phyloP scores from a whole-genome alignment of 2,329 filamentous ascomycete species.

The Colletotrichum spinosum region DNA sequence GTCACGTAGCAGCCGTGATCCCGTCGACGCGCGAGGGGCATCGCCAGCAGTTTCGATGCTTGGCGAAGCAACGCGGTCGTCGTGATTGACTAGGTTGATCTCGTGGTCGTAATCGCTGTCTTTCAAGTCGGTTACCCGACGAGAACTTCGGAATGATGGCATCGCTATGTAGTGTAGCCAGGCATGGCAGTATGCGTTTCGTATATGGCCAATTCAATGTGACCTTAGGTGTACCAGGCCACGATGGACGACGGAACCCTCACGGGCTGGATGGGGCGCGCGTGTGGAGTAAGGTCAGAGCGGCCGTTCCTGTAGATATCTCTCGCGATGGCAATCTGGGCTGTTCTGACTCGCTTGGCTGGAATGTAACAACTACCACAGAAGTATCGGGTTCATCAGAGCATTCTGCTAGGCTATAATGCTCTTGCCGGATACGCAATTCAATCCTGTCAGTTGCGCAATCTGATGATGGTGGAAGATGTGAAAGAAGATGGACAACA shows the following conservation, averaged over 20 bases:
- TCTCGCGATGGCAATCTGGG: slow-evolving; percentile 3
- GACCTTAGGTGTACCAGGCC: neutral
- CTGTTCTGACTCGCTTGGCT: neutral
- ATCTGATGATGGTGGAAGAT: too few species aligned
- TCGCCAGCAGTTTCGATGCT: slow-evolving; percentile 23
- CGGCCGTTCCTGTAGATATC: neutral
- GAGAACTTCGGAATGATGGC: slow-evolving; percentile 58
- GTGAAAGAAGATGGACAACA: neutral
- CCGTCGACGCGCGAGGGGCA: slow-evolving; percentile 24
- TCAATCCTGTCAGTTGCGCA: too few species aligned
- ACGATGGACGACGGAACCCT: slow-evolving; percentile 2
- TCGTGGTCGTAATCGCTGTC: slow-evolving; percentile 77
- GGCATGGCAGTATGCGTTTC: slow-evolving; percentile 7
- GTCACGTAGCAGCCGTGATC: slow-evolving; percentile 28
- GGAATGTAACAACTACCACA: slow-evolving; percentile 1
- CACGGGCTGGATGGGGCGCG: slow-evolving; percentile 20
- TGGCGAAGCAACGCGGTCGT: slow-evolving; percentile 41
- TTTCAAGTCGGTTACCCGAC: slow-evolving; percentile 65
- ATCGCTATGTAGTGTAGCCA: slow-evolving; percentile 44
- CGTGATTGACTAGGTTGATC: slow-evolving; percentile 74
- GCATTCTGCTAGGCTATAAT: too few species aligned
- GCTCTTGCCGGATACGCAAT: too few species aligned
- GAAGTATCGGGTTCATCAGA: too few species aligned
- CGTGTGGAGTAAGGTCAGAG: slow-evolving; percentile 37
- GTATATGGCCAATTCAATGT: neutral